Evolutionary conservation across 441 rosid species (phyloP).

Genomic region (Rhodomyrtus psidioides): DNA sequence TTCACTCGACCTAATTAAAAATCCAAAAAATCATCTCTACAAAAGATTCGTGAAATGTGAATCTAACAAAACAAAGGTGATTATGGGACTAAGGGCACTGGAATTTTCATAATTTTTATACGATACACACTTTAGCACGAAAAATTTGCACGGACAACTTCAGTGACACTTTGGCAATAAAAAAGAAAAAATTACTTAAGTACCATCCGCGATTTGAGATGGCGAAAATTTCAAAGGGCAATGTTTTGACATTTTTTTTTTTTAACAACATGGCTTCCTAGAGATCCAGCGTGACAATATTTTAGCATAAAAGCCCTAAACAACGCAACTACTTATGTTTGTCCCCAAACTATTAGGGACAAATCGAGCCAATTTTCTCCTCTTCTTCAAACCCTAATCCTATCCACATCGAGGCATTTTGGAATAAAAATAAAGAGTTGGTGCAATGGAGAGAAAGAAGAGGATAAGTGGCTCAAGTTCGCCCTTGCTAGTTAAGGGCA

Average conservation of each 20-base stretch:
- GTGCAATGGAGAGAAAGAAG: background rate
- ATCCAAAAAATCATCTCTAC: too few species aligned
- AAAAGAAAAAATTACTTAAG: background rate
- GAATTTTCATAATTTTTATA: too few species aligned
- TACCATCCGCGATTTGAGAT: background rate
- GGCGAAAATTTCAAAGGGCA: fast-evolving
- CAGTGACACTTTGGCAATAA: background rate
- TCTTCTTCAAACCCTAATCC: background rate
- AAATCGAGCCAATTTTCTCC: background rate
- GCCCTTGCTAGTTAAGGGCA: background rate
- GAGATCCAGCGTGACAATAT: background rate
- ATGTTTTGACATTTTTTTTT: background rate
- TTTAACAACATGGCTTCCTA: fast-evolving
- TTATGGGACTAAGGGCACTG: too few species aligned
- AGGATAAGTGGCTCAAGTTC: background rate
- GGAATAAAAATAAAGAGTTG: background rate
- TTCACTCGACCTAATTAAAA: too few species aligned
- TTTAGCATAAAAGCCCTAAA: background rate
- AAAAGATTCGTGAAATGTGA: too few species aligned
- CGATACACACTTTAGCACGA: too few species aligned
- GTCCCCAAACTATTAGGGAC: background rate
- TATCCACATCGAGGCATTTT: too few species aligned
- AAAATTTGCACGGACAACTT: too few species aligned
- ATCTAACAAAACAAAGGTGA: too few species aligned
- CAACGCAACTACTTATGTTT: background rate